Evolutionary conservation across 768 basidiomycete species (phyloP), one percentile per base, ranked within the genome.

Genomic region (Lentinula lateritia): DNA sequence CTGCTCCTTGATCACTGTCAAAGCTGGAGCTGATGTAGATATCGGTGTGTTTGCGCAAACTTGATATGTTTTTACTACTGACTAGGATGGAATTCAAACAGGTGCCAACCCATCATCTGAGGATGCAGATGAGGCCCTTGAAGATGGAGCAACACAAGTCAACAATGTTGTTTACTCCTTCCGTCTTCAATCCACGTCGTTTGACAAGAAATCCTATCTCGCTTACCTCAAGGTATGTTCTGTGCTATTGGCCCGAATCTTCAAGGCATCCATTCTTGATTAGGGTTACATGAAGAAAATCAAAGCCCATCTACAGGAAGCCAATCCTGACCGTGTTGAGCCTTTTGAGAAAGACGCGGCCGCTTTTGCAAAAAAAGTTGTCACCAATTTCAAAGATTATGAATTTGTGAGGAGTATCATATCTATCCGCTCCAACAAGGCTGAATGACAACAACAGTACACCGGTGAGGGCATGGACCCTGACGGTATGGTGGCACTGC

Each of bases 91-190:
- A 16, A 34, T 48, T 15, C 20, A 43, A 3, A 56, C 66, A 95
- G 93, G 95, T 72, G 94, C 90, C 61, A 96, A 98, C 76, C 90
- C 95, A 43, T 98, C 95, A 50, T 78, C 87, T 6, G 96, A 98
- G 77, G 96, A 97, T 57, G 77, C 77, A 52, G 87, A 85, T 0
- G 97, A 98, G 59, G 79, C 78, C 32, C 73, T 95, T 60, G 95
- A 94, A 73, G 90, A 91, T 0, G 92, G 91, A 64, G 79, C 84
- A n/a, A 5, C 54, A 13, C 78, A 78, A 61, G 89, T 96, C 71
- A 98, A 95, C 88, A 93, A 98, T 74, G 81, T 98, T 65, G 86
- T 87, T 56, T 77, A 93, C 80, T 94, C 94, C 43, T 95, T 95
- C 87, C 90, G 95, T 68, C 88, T 99, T 62, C 84, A 90, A 69